Evolutionary conservation across 2,329 filamentous ascomycete genomes (phyloP).

Genomic region (Hymenoscyphus fructigenus): DNA sequence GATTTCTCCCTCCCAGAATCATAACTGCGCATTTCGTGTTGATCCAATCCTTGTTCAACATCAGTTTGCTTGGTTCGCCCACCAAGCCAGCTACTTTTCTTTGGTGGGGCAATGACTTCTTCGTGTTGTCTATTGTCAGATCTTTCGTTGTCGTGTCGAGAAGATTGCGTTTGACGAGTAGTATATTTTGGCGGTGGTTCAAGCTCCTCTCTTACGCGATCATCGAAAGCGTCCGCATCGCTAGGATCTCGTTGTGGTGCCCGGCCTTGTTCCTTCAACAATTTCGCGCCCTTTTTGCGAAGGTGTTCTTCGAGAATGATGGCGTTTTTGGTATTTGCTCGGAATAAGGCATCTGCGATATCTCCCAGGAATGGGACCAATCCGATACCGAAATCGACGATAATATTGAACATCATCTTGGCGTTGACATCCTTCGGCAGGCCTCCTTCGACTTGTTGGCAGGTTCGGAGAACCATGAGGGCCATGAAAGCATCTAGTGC

Average conservation of each 20-base stretch:
- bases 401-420: constrained; percentile 79
- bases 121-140: constrained; percentile 13
- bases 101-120: constrained; percentile 12
- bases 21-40: constrained; percentile 6
- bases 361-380: constrained; percentile 77
- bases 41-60: constrained; percentile 28
- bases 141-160: constrained; percentile 19
- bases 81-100: constrained; percentile 32
- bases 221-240: constrained; percentile 53
- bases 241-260: constrained; percentile 52
- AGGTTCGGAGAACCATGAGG: constrained; percentile 71
- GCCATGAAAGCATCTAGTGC: constrained; percentile 71
- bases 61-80: constrained; percentile 37
- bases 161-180: constrained; percentile 13
- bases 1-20: not conserved
- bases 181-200: constrained; percentile 34
- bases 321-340: constrained; percentile 76
- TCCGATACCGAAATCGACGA: constrained; percentile 71
- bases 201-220: constrained; percentile 30
- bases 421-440: constrained; percentile 60
- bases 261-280: constrained; percentile 48
- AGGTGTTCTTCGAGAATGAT: constrained; percentile 64
- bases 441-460: constrained; percentile 72
- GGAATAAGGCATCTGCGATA: constrained; percentile 65
- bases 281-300: constrained; percentile 64